Evolutionary conservation across 371 early-diverging fungal genomes (phyloP), one percentile per base, ranked within the genome.

Genomic region (Globomyces sp.): DNA sequence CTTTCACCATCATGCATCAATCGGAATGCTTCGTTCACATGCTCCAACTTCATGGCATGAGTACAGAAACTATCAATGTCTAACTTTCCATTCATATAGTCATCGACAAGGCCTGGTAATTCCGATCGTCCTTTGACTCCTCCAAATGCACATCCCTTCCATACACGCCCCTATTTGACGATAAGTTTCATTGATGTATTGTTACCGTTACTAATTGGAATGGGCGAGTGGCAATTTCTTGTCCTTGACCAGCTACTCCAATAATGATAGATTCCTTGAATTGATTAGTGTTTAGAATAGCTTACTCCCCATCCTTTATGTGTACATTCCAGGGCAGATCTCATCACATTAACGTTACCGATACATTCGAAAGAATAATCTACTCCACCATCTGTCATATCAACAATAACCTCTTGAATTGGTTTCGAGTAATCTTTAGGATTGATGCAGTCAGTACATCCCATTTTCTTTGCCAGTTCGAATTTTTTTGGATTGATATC

Each of bases 321-420:
- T 71, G 88, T 87, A 74, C 71, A 76, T 80, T 97, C 98, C 46
- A 97, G 80, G 46, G 97, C 98, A 43, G 95, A 83, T 42, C 96
- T 88, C 98, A 97, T 96, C 39, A 95, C 89, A 49, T 90, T 76
- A 41, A 89, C 87, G 65, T 93, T 93, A 61, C 96, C 92, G 58
- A 92, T 90, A 78, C 95, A 94, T 74, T 97, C 98, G 73, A 97
- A 96, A 42, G 96, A 91, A 71, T 94, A 94, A 68, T 97, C 98
- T 46, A 94, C 84, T 65, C 98, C 98, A 64, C 97, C 96, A 66
- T 94, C 96, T 36, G 93, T 94, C 78, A 90, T 84, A 11, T 92
- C 92, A 36, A 93, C 88, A 67, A 97, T 80, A 57, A 91, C 85
- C 62, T 93, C 82, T 65, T 79, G 80, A 41, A 74, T 71, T 11